phyloP scores from a whole-genome alignment of 2,329 filamentous ascomycete genomes.

The Botrytis byssoidea region DNA sequence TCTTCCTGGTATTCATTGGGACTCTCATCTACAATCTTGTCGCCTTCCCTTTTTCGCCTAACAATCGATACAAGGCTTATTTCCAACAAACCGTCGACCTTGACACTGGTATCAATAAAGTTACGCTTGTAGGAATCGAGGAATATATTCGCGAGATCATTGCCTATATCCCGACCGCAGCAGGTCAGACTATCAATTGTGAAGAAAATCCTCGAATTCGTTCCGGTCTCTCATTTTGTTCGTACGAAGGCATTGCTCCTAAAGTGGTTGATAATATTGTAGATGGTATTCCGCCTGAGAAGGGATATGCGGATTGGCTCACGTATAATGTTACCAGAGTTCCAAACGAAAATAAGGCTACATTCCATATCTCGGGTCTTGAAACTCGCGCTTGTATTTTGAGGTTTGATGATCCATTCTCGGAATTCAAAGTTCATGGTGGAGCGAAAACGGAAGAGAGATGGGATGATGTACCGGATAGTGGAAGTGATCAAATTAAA shows the following conservation, averaged over 20 bases:
- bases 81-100: slow-evolving; percentile 82
- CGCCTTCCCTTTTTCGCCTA: slow-evolving; percentile 82
- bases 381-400: slow-evolving; percentile 81
- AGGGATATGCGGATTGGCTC: slow-evolving; percentile 58
- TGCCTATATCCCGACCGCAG: slow-evolving; percentile 66
- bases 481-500: slow-evolving; percentile 65
- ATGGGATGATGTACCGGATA: slow-evolving; percentile 58
- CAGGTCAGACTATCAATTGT: slow-evolving; percentile 60
- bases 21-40: slow-evolving; percentile 83
- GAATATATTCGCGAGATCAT: slow-evolving; percentile 68
- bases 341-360: slow-evolving; percentile 50
- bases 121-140: slow-evolving; percentile 67
- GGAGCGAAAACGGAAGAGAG: slow-evolving; percentile 59
- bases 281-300: slow-evolving; percentile 44
- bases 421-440: slow-evolving; percentile 61
- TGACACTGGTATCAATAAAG: slow-evolving; percentile 66
- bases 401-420: slow-evolving; percentile 66
- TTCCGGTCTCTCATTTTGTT: slow-evolving; percentile 62
- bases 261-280: slow-evolving; percentile 54
- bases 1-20: slow-evolving; percentile 69
- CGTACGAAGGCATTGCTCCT: slow-evolving; percentile 68
- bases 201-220: slow-evolving; percentile 42
- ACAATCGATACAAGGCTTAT: slow-evolving; percentile 79
- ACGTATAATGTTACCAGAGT: slow-evolving; percentile 57
- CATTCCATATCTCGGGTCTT: slow-evolving; percentile 64